Percentiles rank a stretch among this genome's conserved stretches.
Evolutionary conservation across 2,329 filamentous ascomycete genomes (phyloP).

Genomic region (Simplicillium aogashimaense): DNA sequence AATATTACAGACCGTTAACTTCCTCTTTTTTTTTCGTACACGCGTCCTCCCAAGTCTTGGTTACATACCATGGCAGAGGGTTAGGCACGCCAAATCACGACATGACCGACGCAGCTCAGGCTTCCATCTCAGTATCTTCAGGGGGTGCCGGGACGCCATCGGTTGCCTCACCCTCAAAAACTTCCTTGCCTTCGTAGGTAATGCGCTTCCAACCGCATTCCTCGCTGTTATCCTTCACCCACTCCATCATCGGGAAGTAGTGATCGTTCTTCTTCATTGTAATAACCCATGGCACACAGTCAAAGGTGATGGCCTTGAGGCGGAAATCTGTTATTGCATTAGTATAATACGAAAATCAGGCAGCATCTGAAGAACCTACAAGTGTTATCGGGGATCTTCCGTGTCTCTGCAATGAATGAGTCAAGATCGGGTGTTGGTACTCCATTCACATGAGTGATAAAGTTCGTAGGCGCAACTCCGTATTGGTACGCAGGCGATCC

Average conservation of each 20-base stretch:
- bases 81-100: no score
- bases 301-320: slow-evolving; percentile 93
- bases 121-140: slow-evolving; percentile 33
- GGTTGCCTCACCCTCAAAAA: slow-evolving; percentile 42
- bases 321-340: slow-evolving; percentile 63
- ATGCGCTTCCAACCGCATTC: slow-evolving; percentile 53
- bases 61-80: no score
- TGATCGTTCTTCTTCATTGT: slow-evolving; percentile 99
- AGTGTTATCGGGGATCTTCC: slow-evolving; percentile 88
- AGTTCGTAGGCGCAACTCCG: slow-evolving; percentile 90
- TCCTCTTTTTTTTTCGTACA: no score
- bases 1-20: no score
- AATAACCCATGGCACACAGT: slow-evolving; percentile 97
- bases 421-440: slow-evolving; percentile 74
- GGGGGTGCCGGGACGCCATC: slow-evolving; percentile 34
- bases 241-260: slow-evolving; percentile 69
- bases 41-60: no score
- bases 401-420: slow-evolving; percentile 69
- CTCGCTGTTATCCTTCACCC: slow-evolving; percentile 52
- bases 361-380: slow-evolving; percentile 39
- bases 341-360: background rate
- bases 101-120: background rate
- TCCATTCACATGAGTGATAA: slow-evolving; percentile 93
- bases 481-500: slow-evolving; percentile 84
- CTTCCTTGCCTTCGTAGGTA: slow-evolving; percentile 48